Evolutionary conservation across 257 asterid species (phyloP).

Genomic region (Datura wrightii): DNA sequence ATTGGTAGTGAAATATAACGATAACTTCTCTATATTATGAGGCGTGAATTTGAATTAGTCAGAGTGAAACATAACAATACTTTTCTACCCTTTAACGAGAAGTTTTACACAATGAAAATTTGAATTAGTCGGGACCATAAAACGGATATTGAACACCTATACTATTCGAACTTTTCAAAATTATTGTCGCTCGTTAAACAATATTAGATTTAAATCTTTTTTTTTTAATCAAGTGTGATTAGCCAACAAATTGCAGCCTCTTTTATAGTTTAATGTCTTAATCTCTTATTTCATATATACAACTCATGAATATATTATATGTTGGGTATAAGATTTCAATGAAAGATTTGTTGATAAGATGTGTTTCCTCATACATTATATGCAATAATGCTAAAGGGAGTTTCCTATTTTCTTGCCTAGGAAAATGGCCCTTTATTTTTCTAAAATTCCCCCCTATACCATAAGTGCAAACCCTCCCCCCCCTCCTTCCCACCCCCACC

Average conservation of each 20-base stretch:
- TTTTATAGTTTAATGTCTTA: conserved; percentile 30
- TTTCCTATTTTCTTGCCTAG: conserved; percentile 21
- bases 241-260: conserved; percentile 29
- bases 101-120: neutral
- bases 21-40: no score
- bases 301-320: conserved; percentile 1
- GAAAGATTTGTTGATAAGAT: conserved; percentile 25
- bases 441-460: neutral
- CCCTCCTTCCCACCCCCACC: no score
- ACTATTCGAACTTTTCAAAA: neutral
- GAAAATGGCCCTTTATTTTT: neutral
- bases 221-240: neutral
- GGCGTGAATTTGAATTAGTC: neutral
- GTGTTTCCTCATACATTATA: neutral
- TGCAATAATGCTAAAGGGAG: conserved; percentile 14
- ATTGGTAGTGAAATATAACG: rapidly evolving
- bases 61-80: neutral
- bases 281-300: conserved; percentile 4
- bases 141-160: neutral
- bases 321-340: conserved; percentile 1
- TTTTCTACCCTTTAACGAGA: neutral
- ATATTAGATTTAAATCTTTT: neutral
- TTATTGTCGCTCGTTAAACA: neutral
- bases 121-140: neutral
- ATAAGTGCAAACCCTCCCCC: no score